Conservation (phyloP, 805 yeast species). For the Komagataella populi region DNA sequence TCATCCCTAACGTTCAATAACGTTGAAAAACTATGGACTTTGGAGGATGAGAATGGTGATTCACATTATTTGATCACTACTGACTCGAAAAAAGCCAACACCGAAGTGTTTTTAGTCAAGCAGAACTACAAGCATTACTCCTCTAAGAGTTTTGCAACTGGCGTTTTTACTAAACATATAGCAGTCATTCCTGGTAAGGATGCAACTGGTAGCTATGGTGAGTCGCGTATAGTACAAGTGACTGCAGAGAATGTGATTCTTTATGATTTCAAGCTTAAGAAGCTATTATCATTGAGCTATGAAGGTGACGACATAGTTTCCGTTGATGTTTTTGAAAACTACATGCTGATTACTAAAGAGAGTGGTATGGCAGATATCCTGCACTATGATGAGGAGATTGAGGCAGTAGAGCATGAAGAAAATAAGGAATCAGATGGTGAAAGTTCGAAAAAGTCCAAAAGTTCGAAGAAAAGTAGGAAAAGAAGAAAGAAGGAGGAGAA, state of each 20-base stretch:
- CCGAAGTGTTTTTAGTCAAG: slow-evolving; percentile 54
- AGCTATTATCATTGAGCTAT: slow-evolving; percentile 28
- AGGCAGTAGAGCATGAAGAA: slow-evolving; percentile 3
- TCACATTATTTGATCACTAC: slow-evolving; percentile 59
- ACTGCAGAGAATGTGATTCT: slow-evolving; percentile 51
- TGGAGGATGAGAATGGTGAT: slow-evolving; percentile 22
- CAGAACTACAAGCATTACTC: slow-evolving; percentile 49
- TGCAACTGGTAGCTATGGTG: slow-evolving; percentile 1
- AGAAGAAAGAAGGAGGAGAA: slow-evolving; percentile 1
- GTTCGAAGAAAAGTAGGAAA: neutral
- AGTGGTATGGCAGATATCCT: slow-evolving; percentile 60
- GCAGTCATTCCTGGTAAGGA: slow-evolving; percentile 27
- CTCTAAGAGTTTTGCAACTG: slow-evolving; percentile 48
- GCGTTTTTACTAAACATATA: slow-evolving; percentile 52
- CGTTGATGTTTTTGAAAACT: slow-evolving; percentile 4
- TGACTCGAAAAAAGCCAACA: slow-evolving; percentile 45
- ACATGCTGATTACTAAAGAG: slow-evolving; percentile 37
- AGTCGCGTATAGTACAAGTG: slow-evolving; percentile 45
- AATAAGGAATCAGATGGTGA: slow-evolving; percentile 1
- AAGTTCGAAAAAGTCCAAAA: neutral
- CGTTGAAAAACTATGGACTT: slow-evolving; percentile 66
- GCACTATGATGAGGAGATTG: slow-evolving; percentile 17
- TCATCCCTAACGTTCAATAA: slow-evolving; percentile 61
- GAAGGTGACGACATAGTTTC: neutral
- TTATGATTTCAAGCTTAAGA: slow-evolving; percentile 48